Conservation (phyloP, 192 early-diverging fungal species). For the Pecoramyces ruminantium region DNA sequence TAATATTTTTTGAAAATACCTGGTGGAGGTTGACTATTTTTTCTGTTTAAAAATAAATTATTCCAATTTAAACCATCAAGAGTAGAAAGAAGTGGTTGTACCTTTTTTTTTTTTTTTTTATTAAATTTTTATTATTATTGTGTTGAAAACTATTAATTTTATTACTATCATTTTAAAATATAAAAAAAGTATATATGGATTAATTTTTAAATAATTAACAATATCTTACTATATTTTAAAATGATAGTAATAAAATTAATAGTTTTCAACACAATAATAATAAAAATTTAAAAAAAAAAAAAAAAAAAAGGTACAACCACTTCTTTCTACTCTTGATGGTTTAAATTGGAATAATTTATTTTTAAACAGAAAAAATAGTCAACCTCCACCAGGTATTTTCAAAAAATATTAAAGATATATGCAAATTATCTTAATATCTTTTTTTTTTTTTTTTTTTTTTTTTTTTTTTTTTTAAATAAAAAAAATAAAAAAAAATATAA, state of each 20-base stretch:
- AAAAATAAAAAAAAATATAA: too few relatives aligned
- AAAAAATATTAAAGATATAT: neutral
- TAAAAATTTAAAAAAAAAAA: too few relatives aligned
- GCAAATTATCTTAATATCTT: too few relatives aligned
- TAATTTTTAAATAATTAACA: too few relatives aligned
- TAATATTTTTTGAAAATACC: neutral
- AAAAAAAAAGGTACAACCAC: neutral
- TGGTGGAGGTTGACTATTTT: neutral
- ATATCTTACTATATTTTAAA: too few relatives aligned
- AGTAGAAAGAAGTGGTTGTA: neutral
- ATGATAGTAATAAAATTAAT: too few relatives aligned
- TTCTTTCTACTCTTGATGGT: neutral
- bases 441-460: too few relatives aligned
- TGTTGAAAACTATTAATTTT: too few relatives aligned
- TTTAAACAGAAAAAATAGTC: neutral
- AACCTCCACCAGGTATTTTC: neutral
- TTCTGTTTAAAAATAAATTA: neutral
- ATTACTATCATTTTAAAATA: neutral
- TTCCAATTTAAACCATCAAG: neutral
- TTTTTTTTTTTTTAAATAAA: too few relatives aligned
- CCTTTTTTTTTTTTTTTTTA: neutral
- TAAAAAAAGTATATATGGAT: too few relatives aligned
- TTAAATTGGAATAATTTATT: neutral
- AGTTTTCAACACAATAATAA: too few relatives aligned
- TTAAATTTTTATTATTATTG: too few relatives aligned